Percentiles rank a stretch among this genome's conserved stretches.
Evolutionary conservation across 2,329 filamentous ascomycete genomes (phyloP).

Genomic region (Fusarium sambucinum): DNA sequence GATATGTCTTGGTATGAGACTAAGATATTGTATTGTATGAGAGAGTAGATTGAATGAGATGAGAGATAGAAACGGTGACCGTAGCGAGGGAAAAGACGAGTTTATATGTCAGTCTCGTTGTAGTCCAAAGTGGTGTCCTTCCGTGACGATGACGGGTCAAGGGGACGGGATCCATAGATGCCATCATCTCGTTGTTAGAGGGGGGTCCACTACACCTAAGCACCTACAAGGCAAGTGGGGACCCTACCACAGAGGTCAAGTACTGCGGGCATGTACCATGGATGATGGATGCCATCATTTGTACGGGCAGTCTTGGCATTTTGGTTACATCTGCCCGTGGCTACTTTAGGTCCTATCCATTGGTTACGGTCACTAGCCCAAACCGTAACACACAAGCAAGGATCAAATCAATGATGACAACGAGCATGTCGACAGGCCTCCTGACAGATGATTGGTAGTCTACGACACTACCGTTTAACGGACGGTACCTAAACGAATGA

Average conservation of each 20-base stretch:
- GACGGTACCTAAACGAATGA: constrained; percentile 18
- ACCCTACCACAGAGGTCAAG: background rate
- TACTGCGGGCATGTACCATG: constrained; percentile 7
- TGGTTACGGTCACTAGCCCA: background rate
- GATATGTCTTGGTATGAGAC: constrained; percentile 3
- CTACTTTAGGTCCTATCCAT: background rate
- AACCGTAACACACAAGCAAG: background rate
- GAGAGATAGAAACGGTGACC: constrained; percentile 34
- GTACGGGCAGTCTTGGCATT: constrained; percentile 3
- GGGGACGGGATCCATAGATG: constrained; percentile 28
- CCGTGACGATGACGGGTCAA: constrained; percentile 19
- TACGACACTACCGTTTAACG: constrained; percentile 29
- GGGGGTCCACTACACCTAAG: constrained; percentile 2
- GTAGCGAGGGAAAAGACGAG: constrained; percentile 31
- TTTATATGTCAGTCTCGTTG: constrained; percentile 43
- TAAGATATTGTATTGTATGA: background rate
- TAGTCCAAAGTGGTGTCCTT: constrained; percentile 1
- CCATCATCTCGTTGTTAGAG: constrained; percentile 27
- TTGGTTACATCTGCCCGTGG: background rate
- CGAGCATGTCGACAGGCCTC: constrained; percentile 5
- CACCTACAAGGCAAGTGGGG: constrained; percentile 23
- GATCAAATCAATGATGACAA: background rate
- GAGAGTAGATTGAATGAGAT: constrained; percentile 18
- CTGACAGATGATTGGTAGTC: constrained; percentile 4
- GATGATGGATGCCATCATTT: constrained; percentile 4